These are phyloP conservation scores for Gracilaria vermiculophylla DNA, from an alignment of 23 red algal species.

Conservation along the genomic window DNA sequence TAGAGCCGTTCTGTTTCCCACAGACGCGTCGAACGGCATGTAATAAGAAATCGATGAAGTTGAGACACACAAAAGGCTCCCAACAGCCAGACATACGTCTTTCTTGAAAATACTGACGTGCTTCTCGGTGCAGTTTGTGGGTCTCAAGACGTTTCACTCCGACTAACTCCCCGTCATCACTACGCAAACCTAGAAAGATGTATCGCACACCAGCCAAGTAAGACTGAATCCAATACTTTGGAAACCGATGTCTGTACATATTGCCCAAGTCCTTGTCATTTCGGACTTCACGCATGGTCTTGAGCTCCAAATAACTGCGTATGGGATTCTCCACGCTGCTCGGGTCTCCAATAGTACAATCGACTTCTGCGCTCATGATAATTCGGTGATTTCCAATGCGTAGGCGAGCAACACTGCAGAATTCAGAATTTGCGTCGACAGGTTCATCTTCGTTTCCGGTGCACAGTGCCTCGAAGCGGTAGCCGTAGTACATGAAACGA, in stretches of 20 bases:
- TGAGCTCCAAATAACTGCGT: conserved; percentile 66
- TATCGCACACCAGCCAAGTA: conserved; percentile 74
- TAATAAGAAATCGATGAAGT: conserved; percentile 46
- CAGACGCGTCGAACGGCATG: conserved; percentile 37
- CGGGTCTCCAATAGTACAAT: conserved; percentile 26
- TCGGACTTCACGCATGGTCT: conserved; percentile 58
- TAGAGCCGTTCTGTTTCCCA: conserved; percentile 16
- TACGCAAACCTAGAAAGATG: conserved; percentile 72
- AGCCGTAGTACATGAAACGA: conserved; percentile 71
- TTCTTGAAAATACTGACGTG: conserved; percentile 31
- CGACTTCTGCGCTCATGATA: conserved; percentile 75
- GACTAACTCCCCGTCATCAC: conserved; percentile 49
- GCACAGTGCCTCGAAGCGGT: conserved; percentile 86
- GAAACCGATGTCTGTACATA: conserved; percentile 56
- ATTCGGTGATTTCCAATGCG: conserved; percentile 75
- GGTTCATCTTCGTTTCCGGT: conserved; percentile 33
- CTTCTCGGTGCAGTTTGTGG: conserved; percentile 47
- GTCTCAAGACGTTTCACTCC: conserved; percentile 37
- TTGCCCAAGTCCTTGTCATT: conserved; percentile 40
- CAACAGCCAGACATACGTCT: conserved; percentile 8
- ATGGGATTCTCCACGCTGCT: background rate
- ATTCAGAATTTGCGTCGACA: conserved; percentile 88
- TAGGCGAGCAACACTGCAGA: conserved; percentile 59
- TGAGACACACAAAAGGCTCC: conserved; percentile 54
- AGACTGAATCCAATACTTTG: conserved; percentile 85